These are phyloP conservation scores for Irineochytrium annulatum DNA, from an alignment of 192 early-diverging fungal genomes.

Conservation along the genomic window DNA sequence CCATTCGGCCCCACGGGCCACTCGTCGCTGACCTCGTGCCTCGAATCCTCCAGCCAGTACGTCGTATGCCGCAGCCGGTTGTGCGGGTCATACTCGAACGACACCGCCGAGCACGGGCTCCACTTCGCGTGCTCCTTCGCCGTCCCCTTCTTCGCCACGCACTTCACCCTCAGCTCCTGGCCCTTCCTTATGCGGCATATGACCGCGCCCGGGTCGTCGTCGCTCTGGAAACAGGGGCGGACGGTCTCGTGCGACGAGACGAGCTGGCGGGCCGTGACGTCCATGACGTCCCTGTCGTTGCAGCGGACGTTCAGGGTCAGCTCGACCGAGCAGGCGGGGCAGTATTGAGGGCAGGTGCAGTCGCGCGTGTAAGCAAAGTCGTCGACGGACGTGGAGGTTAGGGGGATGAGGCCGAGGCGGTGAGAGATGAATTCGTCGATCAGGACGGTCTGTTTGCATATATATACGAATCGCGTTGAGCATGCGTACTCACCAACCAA, in stretches of 20 bases:
- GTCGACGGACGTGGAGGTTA: slow-evolving; percentile 73
- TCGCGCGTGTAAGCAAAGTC: slow-evolving; percentile 75
- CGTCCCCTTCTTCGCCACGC: slow-evolving; percentile 94
- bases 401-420: slow-evolving; percentile 88
- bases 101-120: slow-evolving; percentile 82
- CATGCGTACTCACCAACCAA: neutral
- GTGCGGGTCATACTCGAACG: slow-evolving; percentile 97
- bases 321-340: slow-evolving; percentile 86
- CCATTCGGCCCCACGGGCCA: slow-evolving; percentile 62
- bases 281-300: slow-evolving; percentile 67
- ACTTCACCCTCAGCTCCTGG: slow-evolving; percentile 84
- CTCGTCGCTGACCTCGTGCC: slow-evolving; percentile 65
- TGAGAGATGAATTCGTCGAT: slow-evolving; percentile 96
- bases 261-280: slow-evolving; percentile 81
- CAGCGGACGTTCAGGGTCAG: slow-evolving; percentile 82
- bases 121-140: slow-evolving; percentile 98
- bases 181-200: slow-evolving; percentile 88
- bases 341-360: slow-evolving; percentile 64
- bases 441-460: slow-evolving; percentile 61
- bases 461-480: neutral
- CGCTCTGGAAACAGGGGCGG: slow-evolving; percentile 26
- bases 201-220: slow-evolving; percentile 71
- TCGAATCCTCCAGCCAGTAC: slow-evolving; percentile 90
- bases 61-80: slow-evolving; percentile 86
- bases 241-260: slow-evolving; percentile 42